Evolutionary conservation across 192 early-diverging fungal species (phyloP).

Genomic region (Ambispora gerdemannii): DNA sequence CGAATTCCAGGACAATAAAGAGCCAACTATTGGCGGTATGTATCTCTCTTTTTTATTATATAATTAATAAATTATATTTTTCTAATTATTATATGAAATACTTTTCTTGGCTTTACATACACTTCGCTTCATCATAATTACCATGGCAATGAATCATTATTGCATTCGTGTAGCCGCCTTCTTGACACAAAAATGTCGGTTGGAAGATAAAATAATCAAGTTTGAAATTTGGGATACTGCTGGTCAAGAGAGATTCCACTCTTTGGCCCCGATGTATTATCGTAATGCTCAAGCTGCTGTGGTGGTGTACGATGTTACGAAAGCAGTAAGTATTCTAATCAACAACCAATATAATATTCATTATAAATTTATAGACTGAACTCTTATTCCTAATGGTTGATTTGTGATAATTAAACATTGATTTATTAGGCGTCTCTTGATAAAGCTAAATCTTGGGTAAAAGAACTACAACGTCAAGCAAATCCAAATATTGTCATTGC

Average conservation of each 20-base stretch:
- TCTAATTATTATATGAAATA: too few relatives aligned
- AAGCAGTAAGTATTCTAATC: slow-evolving; percentile 46
- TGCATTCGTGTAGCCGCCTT: slow-evolving; percentile 80
- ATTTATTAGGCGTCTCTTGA: slow-evolving; percentile 74
- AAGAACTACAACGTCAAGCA: slow-evolving; percentile 94
- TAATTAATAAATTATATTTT: too few relatives aligned
- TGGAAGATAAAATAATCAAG: slow-evolving; percentile 82
- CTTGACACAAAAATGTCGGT: slow-evolving; percentile 88
- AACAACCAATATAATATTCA: not conserved
- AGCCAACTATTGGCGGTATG: slow-evolving; percentile 93
- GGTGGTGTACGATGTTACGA: slow-evolving; percentile 95
- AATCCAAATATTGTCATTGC: slow-evolving; percentile 95
- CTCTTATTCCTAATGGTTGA: too few relatives aligned
- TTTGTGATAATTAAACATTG: too few relatives aligned
- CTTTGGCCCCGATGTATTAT: slow-evolving; percentile 96
- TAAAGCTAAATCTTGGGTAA: slow-evolving; percentile 93
- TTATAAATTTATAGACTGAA: too few relatives aligned
- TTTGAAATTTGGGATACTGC: slow-evolving; percentile 93
- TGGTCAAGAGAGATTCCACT: slow-evolving; percentile 97
- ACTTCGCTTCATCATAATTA: too few relatives aligned
- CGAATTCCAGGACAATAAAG: slow-evolving; percentile 94
- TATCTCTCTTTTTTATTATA: slow-evolving; percentile 7
- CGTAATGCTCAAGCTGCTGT: slow-evolving; percentile 95
- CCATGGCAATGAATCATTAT: too few relatives aligned
- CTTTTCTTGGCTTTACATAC: too few relatives aligned